Base-by-base conservation (phyloP, 148 eudicot species). In the Chenopodium suecicum region DNA sequence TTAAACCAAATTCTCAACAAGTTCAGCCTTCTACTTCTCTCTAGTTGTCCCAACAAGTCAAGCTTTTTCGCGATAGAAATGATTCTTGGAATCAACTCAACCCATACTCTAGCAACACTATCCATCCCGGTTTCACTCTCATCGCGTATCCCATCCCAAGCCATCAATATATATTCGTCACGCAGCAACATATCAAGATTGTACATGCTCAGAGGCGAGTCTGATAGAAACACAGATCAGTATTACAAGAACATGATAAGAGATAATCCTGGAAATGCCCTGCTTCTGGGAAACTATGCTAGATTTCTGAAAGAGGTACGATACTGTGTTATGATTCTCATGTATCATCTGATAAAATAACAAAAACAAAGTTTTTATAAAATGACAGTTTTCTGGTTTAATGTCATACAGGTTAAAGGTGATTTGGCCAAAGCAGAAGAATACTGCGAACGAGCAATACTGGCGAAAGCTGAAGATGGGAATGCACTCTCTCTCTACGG, bases 221-320 rank as follows among this genome's bases (percentile, higher is more conserved):
- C 70, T 23, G 23, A 37, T 12, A 52, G 60, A 41, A 77, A 29
- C 27, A 64, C 70, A 34, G 70, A 64, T 77, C 70, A 62, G 17
- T 44, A 76, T 41, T 63, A 41, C 29, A 27, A 62, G 50, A 23
- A 44, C 46, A 9, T 54, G 70, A 77, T 77, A 22, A 62, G 41
- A 16, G 31, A 64, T 22, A 8, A 41, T 65, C 72, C 80, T 25
- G 62, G 44, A 23, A 76, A 78, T 77, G 44, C 62, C 72, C 23
- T 78, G 80, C 58, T 78, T 65, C 73, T 44, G 16, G 80, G 41
- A 32, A 65, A 65, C 32, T 78, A 66, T 78, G 72, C 72, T 6
- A 5, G 34, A 27, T 25, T 46, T 47, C 16, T 65, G 22, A 23
- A 78, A 65, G 37, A 63, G 37, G 62, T 44, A 41, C 10, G 47